Evolutionary conservation across 129 eudicot species (phyloP).

Genomic region (Artemisia argyi): DNA sequence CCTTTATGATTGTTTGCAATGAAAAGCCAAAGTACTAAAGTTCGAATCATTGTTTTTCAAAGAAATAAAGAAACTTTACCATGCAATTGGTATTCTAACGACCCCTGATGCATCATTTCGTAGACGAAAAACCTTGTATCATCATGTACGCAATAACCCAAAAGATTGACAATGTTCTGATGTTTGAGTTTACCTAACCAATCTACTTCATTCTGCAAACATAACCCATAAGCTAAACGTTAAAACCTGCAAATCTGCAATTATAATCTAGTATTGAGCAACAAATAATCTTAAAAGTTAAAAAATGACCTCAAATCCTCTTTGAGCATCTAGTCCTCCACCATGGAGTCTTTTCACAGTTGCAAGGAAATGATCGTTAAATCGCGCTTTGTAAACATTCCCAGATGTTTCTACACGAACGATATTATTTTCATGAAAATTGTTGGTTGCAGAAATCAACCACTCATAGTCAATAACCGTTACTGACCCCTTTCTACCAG

Average conservation of each 20-base stretch:
- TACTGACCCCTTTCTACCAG: constrained; percentile 70
- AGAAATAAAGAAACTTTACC: constrained; percentile 46
- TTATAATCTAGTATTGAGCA: not conserved
- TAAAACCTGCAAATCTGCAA: not conserved
- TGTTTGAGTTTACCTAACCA: constrained; percentile 82
- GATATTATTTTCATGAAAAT: constrained; percentile 62
- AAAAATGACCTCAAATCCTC: constrained; percentile 72
- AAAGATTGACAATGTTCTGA: constrained; percentile 75
- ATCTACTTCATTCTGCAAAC: constrained; percentile 84
- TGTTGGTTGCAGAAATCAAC: constrained; percentile 75
- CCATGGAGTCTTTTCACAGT: constrained; percentile 65
- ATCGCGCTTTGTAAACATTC: constrained; percentile 72
- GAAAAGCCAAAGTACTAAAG: constrained; percentile 6
- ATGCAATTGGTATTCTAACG: constrained; percentile 79
- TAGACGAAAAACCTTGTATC: constrained; percentile 67
- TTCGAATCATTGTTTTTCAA: not conserved
- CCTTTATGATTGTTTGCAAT: constrained; percentile 15
- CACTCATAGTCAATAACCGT: constrained; percentile 63
- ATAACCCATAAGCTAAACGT: constrained; percentile 12
- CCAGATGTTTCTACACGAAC: constrained; percentile 71
- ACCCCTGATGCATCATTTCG: constrained; percentile 91
- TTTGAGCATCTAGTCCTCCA: constrained; percentile 52
- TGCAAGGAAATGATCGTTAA: constrained; percentile 57
- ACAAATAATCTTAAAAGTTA: not conserved
- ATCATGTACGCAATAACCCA: constrained; percentile 75